Evolutionary conservation across 2,329 filamentous ascomycete genomes (phyloP).

Genomic region (Stenocarpella maydis): DNA sequence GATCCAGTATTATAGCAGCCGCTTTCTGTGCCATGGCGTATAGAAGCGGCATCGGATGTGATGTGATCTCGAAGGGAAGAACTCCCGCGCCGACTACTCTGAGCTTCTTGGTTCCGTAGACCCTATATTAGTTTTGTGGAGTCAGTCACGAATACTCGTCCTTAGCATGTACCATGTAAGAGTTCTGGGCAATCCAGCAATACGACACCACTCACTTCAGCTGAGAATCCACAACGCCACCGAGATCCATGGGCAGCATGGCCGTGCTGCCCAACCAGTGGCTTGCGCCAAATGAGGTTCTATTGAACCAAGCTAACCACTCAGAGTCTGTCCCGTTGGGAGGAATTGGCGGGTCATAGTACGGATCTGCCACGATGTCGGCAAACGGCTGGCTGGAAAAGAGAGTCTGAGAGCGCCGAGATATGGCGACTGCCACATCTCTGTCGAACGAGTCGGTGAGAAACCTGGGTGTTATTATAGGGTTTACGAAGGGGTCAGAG

Average conservation of each 20-base stretch:
- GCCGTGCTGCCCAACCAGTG: slow-evolving; percentile 41
- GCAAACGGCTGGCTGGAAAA: slow-evolving; percentile 37
- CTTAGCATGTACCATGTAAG: neutral
- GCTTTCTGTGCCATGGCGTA: slow-evolving; percentile 39
- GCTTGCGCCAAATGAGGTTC: slow-evolving; percentile 33
- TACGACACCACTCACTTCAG: slow-evolving; percentile 32
- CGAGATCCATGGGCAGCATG: slow-evolving; percentile 39
- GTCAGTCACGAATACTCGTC: neutral
- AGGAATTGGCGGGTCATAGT: slow-evolving; percentile 36
- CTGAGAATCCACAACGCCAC: slow-evolving; percentile 37
- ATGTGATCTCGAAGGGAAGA: slow-evolving; percentile 36
- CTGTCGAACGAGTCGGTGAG: slow-evolving; percentile 39
- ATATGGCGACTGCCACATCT: slow-evolving; percentile 36
- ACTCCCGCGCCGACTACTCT: slow-evolving; percentile 40
- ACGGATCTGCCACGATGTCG: slow-evolving; percentile 37
- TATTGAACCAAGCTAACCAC: slow-evolving; percentile 37
- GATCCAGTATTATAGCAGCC: slow-evolving; percentile 39
- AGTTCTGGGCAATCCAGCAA: no score
- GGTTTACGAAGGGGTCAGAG: slow-evolving; percentile 35
- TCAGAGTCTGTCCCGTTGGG: slow-evolving; percentile 37
- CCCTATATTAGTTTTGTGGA: neutral
- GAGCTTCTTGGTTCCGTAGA: slow-evolving; percentile 38
- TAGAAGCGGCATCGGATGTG: slow-evolving; percentile 40
- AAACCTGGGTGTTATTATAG: slow-evolving; percentile 38
- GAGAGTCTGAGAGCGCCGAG: slow-evolving; percentile 32